Evolutionary conservation across 768 basidiomycete species (phyloP).

Genomic region (Auricularia auricula-judae): DNA sequence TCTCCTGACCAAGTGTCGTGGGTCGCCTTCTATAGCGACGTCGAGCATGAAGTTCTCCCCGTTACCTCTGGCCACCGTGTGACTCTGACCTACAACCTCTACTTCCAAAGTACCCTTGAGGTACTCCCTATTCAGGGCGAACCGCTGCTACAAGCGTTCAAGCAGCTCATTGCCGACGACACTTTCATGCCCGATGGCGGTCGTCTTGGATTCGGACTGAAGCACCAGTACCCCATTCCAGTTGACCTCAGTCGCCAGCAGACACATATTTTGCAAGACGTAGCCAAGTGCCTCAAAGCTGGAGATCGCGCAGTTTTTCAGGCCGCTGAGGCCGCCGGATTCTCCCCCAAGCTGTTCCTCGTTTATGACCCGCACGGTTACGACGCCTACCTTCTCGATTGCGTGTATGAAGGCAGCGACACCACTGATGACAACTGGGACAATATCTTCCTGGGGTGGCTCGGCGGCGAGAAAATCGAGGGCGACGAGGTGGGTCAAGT

Average conservation of each 20-base stretch:
- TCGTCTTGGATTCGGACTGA: constrained; percentile 6
- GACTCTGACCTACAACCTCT: constrained; percentile 23
- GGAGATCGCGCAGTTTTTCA: not conserved
- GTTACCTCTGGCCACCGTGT: constrained; percentile 32
- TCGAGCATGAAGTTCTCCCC: constrained; percentile 33
- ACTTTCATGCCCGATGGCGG: constrained; percentile 6
- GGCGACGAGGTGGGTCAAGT: no score
- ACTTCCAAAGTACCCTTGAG: not conserved
- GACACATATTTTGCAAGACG: not conserved
- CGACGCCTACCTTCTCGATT: not conserved
- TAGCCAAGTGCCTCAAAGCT: not conserved
- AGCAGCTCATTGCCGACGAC: not conserved
- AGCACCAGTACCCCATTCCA: constrained; percentile 2
- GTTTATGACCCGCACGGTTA: not conserved
- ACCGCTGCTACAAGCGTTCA: not conserved
- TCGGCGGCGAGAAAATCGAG: not conserved
- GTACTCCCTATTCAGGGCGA: not conserved
- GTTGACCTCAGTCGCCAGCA: not conserved
- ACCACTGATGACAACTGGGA: not conserved
- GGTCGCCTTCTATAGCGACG: constrained; percentile 32
- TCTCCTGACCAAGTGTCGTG: constrained; percentile 18
- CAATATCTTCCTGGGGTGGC: not conserved
- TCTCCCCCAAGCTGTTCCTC: not conserved
- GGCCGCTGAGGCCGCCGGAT: not conserved
- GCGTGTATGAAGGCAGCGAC: not conserved